Base-by-base conservation (phyloP, 768 basidiomycete genomes). In the Leucocoprinus sp. region DNA sequence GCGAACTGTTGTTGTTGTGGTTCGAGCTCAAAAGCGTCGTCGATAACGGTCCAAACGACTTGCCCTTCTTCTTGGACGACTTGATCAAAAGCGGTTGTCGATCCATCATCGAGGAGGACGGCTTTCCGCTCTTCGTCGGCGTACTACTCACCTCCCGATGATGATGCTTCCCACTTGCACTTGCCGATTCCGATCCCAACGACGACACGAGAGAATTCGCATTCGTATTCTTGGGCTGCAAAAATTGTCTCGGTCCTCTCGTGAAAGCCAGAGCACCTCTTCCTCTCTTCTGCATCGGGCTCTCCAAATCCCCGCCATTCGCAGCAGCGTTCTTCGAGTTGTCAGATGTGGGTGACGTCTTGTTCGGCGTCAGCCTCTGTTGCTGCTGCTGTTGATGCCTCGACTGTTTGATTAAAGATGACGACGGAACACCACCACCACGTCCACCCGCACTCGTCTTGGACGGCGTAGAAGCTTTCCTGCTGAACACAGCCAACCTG, bases 401-500 rank as follows among this genome's bases (percentile, higher is more conserved):
- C 36, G 36, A 37, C 17, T 37, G 36, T 2, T 37, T 17, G 8
- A 7, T 14, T 29, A 7, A 7, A 7, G 28, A 29, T 14, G 28
- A 7, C 28, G 28, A 7, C 28, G 28, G n/a, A n/a, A n/a, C n/a
- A n/a, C n/a, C n/a, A n/a, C n/a, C n/a, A n/a, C n/a, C n/a, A n/a
- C n/a, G n/a, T n/a, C n/a, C n/a, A n/a, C n/a, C n/a, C n/a, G n/a
- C n/a, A n/a, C n/a, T 29, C n/a, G 38, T 18, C 18, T 46, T 42
- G 4, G 68, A 67, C 4, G 84, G 79, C 8, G 81, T 84, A 11
- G 82, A 80, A n/a, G 74, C 72, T 60, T 90, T 91, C 44, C 88
- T n/a, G n/a, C n/a, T 75, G 75, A 91, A 91, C 17, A 91, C 88
- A 12, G 85, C 80, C 43, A 95, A 68, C 47, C 78, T 73, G 59